These are phyloP conservation scores for Penicillium rolfsii DNA, from an alignment of 2,329 filamentous ascomycete species.

Conservation along the genomic window DNA sequence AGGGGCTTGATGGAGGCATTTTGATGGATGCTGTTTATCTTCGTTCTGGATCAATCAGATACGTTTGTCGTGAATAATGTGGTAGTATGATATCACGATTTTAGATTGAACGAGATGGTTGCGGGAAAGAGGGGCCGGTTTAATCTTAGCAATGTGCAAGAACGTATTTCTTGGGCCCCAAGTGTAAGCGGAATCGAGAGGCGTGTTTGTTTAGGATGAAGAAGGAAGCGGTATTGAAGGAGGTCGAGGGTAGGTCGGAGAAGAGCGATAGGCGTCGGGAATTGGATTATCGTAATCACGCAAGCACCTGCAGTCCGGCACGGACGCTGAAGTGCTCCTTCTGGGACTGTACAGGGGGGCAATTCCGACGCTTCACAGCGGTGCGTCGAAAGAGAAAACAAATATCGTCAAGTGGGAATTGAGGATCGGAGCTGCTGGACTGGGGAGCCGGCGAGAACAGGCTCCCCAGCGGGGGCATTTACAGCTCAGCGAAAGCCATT, in stretches of 20 bases:
- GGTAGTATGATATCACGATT: not conserved
- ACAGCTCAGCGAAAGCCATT: conserved; percentile 85
- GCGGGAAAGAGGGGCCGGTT: not conserved
- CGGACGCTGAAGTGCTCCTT: conserved; percentile 45
- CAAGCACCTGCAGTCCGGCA: conserved; percentile 44
- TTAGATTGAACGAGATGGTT: conserved; percentile 1
- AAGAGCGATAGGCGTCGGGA: conserved; percentile 15
- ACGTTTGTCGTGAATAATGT: not conserved
- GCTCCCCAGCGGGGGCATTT: conserved; percentile 81
- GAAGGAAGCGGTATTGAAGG: conserved; percentile 18
- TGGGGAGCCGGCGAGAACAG: conserved; percentile 64
- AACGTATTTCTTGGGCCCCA: not conserved
- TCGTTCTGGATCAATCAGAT: not conserved
- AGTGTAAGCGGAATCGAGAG: conserved; percentile 8
- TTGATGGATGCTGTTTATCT: not conserved
- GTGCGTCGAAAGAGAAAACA: conserved; percentile 56
- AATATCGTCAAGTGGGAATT: conserved; percentile 58
- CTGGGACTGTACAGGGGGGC: conserved; percentile 48
- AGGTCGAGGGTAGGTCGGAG: conserved; percentile 19
- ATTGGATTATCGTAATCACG: conserved; percentile 20
- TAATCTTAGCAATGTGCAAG: not conserved
- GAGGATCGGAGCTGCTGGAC: conserved; percentile 82
- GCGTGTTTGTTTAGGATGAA: not conserved
- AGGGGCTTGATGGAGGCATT: conserved; percentile 33
- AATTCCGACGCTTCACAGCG: conserved; percentile 63